phyloP scores from a whole-genome alignment of 2,329 filamentous ascomycete species.

The Pseudocercospora eumusae region DNA sequence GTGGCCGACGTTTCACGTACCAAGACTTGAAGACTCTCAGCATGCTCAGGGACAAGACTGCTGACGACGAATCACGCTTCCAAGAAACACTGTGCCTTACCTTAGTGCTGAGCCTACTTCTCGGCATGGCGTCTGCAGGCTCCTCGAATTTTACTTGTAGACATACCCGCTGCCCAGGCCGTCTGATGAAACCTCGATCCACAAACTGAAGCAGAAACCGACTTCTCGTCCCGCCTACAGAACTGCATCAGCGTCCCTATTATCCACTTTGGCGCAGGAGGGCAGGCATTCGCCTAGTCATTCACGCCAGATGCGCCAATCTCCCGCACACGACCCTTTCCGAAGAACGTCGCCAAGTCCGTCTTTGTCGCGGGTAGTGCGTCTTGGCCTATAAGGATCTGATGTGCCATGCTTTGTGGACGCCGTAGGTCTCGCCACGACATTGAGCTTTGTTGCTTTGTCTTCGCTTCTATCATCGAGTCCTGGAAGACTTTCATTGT shows the following conservation, averaged over 20 bases:
- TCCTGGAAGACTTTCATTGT: conserved; percentile 17
- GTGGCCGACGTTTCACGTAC: conserved; percentile 9
- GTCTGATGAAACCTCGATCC: conserved; percentile 9
- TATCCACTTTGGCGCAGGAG: conserved; percentile 13
- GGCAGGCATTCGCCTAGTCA: conserved; percentile 8
- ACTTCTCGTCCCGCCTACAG: not conserved
- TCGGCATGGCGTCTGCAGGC: conserved; percentile 12
- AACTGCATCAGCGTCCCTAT: not conserved
- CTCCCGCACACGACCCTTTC: conserved; percentile 10
- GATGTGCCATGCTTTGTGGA: conserved; percentile 4
- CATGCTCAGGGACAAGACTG: conserved; percentile 14
- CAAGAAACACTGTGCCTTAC: conserved; percentile 11
- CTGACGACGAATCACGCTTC: conserved; percentile 11
- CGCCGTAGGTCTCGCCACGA: conserved; percentile 11
- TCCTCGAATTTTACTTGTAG: conserved; percentile 5
- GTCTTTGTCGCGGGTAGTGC: conserved; percentile 12
- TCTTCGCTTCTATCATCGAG: conserved; percentile 16
- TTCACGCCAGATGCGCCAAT: conserved; percentile 12
- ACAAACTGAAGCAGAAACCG: not conserved
- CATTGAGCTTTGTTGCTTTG: conserved; percentile 20
- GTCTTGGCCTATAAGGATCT: conserved; percentile 22
- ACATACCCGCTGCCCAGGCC: conserved; percentile 6
- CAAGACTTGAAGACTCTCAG: conserved; percentile 7
- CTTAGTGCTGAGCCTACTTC: conserved; percentile 12
- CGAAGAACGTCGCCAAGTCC: conserved; percentile 18